Percentiles rank a stretch among this genome's conserved stretches.
Evolutionary conservation across 768 basidiomycete genomes (phyloP).

Genomic region (Agrocybe praecox): DNA sequence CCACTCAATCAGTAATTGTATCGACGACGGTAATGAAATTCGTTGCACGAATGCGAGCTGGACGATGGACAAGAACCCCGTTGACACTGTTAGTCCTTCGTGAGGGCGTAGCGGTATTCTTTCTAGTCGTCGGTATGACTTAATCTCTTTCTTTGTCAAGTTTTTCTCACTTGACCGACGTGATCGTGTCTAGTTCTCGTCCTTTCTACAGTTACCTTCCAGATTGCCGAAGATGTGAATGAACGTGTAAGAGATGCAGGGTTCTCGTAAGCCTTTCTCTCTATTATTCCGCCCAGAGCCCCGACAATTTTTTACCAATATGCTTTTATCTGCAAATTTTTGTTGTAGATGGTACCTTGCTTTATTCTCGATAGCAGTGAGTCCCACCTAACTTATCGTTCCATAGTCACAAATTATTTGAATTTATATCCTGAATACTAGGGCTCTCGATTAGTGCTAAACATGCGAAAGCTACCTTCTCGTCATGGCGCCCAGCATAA

Average conservation of each 20-base stretch:
- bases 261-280: neutral
- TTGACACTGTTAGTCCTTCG: neutral
- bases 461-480: slow-evolving; percentile 1
- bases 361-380: neutral
- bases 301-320: neutral
- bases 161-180: neutral
- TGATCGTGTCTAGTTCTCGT: neutral
- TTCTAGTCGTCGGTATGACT: neutral
- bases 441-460: neutral
- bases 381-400: no score
- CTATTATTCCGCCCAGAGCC: neutral
- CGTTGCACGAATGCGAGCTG: neutral
- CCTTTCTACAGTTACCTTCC: neutral
- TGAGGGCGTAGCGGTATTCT: neutral
- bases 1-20: neutral
- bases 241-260: neutral
- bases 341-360: slow-evolving; percentile 1
- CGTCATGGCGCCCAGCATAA: neutral
- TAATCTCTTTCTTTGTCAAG: neutral
- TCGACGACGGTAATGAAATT: neutral
- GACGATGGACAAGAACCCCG: neutral
- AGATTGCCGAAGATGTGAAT: neutral
- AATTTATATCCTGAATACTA: neutral
- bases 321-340: neutral
- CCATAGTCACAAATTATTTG: neutral